Base-by-base conservation (phyloP, 148 eudicot species). In the Linanthus parryae region DNA sequence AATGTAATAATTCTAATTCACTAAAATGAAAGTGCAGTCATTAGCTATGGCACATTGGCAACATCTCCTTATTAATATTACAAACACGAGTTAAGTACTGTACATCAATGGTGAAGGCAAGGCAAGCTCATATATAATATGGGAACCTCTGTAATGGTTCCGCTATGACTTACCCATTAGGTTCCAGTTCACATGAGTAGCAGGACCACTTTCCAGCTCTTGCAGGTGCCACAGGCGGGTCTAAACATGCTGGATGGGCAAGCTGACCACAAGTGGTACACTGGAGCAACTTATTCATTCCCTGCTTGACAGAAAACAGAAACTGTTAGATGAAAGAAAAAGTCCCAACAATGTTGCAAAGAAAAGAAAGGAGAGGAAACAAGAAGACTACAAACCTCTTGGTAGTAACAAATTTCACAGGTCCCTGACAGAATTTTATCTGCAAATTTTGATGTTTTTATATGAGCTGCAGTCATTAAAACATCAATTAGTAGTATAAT, bases 381-480 rank as follows among this genome's bases (percentile, higher is more conserved):
- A 23, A 44, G 53, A n/a, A n/a, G 15, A 36, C 42, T 16, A 57
- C 31, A 38, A 62, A 89, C 97, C 84, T 62, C 87, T 71, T 89
- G 95, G 27, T 77, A 80, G 59, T 52, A 79, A 75, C 97, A 89
- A 52, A 89, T 71, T 63, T 71, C 72, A 79, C 97, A 89, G 10
- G 85, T 84, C 81, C n/a, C n/a, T n/a, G n/a, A n/a, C n/a, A 84
- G 95, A 73, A 89, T 84, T 65, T 85, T 95, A 48, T 85, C 97
- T 75, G 85, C 95, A 57, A 95, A 89, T 64, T 75, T 90, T 13
- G 73, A 49, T 54, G 87, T 55, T 51, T 73, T 90, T 61, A 69
- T 53, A 50, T 85, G 90, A 55, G 82, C 97, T 89, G 82, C 76
- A 72, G 23, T 59, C 8, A 36, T 26, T 29, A 62, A 25, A 58